phyloP scores from a whole-genome alignment of 345 rosid genomes.

The Camelina laxa region DNA sequence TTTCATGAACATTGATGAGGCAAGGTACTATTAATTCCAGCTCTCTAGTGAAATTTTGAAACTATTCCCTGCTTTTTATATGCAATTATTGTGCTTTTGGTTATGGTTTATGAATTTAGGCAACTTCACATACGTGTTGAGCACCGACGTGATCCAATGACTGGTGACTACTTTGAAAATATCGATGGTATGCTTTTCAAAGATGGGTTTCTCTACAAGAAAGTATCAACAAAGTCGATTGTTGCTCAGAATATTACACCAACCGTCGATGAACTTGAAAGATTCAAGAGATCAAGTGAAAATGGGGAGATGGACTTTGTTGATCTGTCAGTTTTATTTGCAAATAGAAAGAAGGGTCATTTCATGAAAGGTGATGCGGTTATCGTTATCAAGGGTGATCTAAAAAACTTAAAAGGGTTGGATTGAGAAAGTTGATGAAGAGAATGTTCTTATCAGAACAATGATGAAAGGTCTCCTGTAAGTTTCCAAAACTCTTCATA shows the following conservation, averaged over 20 bases:
- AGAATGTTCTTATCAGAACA: slow-evolving; percentile 76
- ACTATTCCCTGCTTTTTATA: background rate
- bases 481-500: slow-evolving; percentile 38
- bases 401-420: slow-evolving; percentile 84
- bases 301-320: slow-evolving; percentile 69
- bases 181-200: slow-evolving; percentile 71
- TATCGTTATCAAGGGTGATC: slow-evolving; percentile 84
- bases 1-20: slow-evolving; percentile 87
- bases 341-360: slow-evolving; percentile 86
- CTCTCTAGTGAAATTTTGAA: slow-evolving; percentile 9
- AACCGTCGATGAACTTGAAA: slow-evolving; percentile 89
- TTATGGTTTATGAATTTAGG: slow-evolving; percentile 44
- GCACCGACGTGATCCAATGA: slow-evolving; percentile 70
- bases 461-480: slow-evolving; percentile 85
- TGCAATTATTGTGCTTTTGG: background rate
- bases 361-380: slow-evolving; percentile 95
- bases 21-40: slow-evolving; percentile 60
- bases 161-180: slow-evolving; percentile 82
- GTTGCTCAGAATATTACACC: slow-evolving; percentile 72
- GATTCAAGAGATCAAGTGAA: slow-evolving; percentile 68
- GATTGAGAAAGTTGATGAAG: slow-evolving; percentile 97
- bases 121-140: slow-evolving; percentile 85
- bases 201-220: slow-evolving; percentile 84
- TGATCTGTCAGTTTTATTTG: slow-evolving; percentile 68
- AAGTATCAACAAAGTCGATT: slow-evolving; percentile 75